Evolutionary conservation across 139 green algal genomes (phyloP).

Genomic region (Tetradesmus lagerheimii): DNA sequence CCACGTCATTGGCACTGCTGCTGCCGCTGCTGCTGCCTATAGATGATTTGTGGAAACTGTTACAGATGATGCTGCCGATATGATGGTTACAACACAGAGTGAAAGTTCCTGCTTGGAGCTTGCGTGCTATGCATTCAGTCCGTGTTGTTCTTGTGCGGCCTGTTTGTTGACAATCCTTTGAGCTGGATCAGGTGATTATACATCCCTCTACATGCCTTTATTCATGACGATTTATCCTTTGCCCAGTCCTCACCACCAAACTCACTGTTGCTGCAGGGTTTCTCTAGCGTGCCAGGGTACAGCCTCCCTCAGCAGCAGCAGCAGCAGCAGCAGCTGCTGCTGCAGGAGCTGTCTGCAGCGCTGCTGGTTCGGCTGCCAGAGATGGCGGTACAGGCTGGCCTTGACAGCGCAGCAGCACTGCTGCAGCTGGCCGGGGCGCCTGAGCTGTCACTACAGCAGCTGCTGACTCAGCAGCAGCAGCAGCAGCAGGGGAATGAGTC

Average conservation of each 20-base stretch:
- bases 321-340: not conserved
- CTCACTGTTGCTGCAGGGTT: not conserved
- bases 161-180: too few relatives aligned
- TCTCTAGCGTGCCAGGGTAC: not conserved
- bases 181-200: too few relatives aligned
- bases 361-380: not conserved
- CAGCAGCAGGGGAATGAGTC: not conserved
- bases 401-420: slow-evolving; percentile 22
- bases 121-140: too few relatives aligned
- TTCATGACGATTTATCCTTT: too few relatives aligned
- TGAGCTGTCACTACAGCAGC: not conserved
- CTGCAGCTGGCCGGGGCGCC: not conserved
- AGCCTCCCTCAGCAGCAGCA: not conserved
- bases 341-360: not conserved
- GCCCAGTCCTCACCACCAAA: too few relatives aligned
- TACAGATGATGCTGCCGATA: not conserved
- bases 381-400: not conserved
- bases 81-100: too few relatives aligned
- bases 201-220: too few relatives aligned
- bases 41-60: not conserved
- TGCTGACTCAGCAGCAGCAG: not conserved
- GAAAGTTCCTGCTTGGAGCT: too few relatives aligned
- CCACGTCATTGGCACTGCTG: too few relatives aligned
- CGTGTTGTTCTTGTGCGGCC: too few relatives aligned
- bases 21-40: not conserved